phyloP scores from a whole-genome alignment of 805 yeast species.

The Candida oleophila region DNA sequence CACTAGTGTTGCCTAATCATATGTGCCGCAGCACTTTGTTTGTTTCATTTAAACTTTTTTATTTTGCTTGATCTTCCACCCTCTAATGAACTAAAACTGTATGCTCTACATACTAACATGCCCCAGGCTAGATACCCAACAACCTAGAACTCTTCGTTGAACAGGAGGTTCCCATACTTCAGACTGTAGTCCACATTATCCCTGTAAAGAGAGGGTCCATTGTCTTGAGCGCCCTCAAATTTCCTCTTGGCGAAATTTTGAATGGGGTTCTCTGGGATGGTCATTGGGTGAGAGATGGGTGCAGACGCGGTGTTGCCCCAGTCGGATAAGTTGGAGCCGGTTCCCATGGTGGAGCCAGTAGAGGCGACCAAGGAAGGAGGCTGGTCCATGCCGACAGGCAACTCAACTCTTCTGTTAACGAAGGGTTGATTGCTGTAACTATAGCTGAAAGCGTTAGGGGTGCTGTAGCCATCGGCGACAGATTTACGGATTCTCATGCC shows the following conservation, averaged over 20 bases:
- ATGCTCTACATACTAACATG: background rate
- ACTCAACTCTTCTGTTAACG: conserved; percentile 29
- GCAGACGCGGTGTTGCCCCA: conserved; percentile 31
- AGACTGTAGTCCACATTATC: conserved; percentile 20
- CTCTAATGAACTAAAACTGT: background rate
- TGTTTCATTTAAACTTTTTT: background rate
- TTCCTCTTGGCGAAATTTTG: conserved; percentile 23
- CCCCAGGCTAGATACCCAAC: background rate
- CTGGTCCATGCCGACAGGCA: conserved; percentile 38
- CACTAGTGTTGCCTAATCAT: too few relatives aligned
- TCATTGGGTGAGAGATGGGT: conserved; percentile 8
- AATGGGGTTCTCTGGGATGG: conserved; percentile 8
- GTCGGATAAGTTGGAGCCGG: conserved; percentile 40
- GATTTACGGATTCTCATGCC: conserved; percentile 75
- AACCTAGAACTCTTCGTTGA: conserved; percentile 44
- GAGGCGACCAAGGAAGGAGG: conserved; percentile 46
- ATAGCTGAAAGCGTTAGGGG: conserved; percentile 9
- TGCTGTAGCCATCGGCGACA: conserved; percentile 58
- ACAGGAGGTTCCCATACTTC: conserved; percentile 45
- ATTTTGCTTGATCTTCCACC: background rate
- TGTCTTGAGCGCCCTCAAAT: conserved; percentile 19
- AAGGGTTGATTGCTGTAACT: conserved; percentile 10
- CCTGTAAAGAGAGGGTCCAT: conserved; percentile 4
- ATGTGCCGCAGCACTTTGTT: too few relatives aligned
- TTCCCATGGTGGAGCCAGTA: conserved; percentile 42